Evolutionary conservation across 2,329 filamentous ascomycete genomes (phyloP), one percentile per base, ranked within the genome.

Genomic region (Pezizomycotina sp.): DNA sequence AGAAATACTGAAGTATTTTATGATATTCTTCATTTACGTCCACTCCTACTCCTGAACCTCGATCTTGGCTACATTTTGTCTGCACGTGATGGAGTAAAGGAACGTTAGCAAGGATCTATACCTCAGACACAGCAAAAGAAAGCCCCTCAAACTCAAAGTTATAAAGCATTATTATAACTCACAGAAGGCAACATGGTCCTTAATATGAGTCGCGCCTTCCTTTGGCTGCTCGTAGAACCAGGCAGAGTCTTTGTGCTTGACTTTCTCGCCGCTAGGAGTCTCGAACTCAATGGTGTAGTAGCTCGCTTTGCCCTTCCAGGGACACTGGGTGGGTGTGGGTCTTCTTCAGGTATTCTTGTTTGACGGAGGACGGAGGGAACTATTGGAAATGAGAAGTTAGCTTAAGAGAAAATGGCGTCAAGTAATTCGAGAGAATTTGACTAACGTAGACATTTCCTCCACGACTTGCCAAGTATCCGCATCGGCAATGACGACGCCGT

Each of bases 141-240:
- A n/a, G n/a, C n/a, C n/a, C n/a, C n/a, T n/a, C n/a, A n/a, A n/a
- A n/a, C n/a, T n/a, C n/a, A n/a, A n/a, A n/a, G 12, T 8, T 23
- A 23, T 34, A 19, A 18, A 19, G 21, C 13, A 27, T 10, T 10
- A 18, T 10, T 50, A 9, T 16, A 19, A 43, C 66, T 62, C 55
- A 65, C 68, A 71, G 48, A 73, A 73, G 4, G 69, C 68, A 24
- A 73, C 63, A 48, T 66, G 59, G 27, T 62, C 62, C 50, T 64
- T 65, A 46, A 73, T 68, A 34, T 60, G 53, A 19, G 62, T 61
- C 27, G 61, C 63, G 15, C 62, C 60, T 35, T 62, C 60, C 48
- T 56, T 56, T 1, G 68, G 61, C 26, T 61, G 50, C 2, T 66
- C 60, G 43, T 73, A 73, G 46, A 65, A 71, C 69, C 69, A 73